Percentiles rank a stretch among this genome's conserved stretches.
phyloP scores from a whole-genome alignment of 2,329 filamentous ascomycete genomes.

The Coniochaeta sp. region DNA sequence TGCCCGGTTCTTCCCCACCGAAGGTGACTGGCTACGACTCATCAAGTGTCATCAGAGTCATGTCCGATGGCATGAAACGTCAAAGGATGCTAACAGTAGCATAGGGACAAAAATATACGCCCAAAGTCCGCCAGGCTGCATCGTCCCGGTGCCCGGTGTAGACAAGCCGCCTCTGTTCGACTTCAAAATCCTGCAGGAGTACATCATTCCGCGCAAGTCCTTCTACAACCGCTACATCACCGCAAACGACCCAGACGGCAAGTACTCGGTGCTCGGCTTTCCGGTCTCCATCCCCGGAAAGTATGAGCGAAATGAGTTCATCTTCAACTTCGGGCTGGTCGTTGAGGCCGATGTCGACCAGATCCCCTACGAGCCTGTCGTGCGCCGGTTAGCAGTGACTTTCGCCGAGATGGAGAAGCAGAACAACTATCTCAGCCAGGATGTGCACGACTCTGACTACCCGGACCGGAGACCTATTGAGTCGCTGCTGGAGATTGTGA shows the following conservation, averaged over 20 bases:
- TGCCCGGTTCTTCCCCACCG: conserved; percentile 58
- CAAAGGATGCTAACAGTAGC: background rate
- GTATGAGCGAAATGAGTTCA: conserved; percentile 91
- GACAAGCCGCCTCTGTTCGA: conserved; percentile 62
- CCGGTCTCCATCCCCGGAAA: conserved; percentile 82
- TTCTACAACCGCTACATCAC: conserved; percentile 90
- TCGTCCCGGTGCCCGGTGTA: conserved; percentile 37
- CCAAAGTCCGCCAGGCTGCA: conserved; percentile 55
- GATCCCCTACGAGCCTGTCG: conserved; percentile 74
- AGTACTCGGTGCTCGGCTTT: conserved; percentile 75
- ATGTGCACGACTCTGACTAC: conserved; percentile 32
- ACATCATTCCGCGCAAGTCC: conserved; percentile 89
- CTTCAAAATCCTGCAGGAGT: conserved; percentile 81
- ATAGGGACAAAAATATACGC: conserved; percentile 55
- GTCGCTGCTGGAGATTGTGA: conserved; percentile 72
- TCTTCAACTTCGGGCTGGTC: conserved; percentile 87
- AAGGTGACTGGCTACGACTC: too few relatives aligned
- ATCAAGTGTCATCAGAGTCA: too few relatives aligned
- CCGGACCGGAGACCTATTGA: conserved; percentile 59
- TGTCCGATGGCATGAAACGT: too few relatives aligned
- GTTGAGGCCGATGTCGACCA: conserved; percentile 50
- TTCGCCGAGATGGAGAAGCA: conserved; percentile 91
- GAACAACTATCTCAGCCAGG: conserved; percentile 69
- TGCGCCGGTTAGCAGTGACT: conserved; percentile 74
- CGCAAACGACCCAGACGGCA: conserved; percentile 61